Evolutionary conservation across 805 yeast species (phyloP).

Genomic region (Henningerozyma blattae): DNA sequence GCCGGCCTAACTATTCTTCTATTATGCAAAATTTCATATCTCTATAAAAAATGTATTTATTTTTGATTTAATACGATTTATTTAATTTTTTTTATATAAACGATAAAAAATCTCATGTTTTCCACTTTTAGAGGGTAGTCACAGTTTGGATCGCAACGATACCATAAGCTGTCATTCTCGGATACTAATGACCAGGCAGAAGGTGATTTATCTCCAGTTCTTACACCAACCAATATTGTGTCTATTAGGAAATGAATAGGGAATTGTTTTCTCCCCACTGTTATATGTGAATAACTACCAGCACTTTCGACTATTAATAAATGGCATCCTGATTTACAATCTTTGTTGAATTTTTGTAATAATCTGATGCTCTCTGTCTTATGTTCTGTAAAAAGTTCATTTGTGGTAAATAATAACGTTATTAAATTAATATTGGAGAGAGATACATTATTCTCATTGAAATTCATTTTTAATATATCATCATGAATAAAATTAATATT

Average conservation of each 20-base stretch:
- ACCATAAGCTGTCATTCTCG: conserved; percentile 73
- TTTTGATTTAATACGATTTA: not conserved
- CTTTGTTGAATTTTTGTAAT: conserved; percentile 37
- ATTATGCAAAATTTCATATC: not conserved
- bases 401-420: conserved; percentile 74
- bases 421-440: conserved; percentile 33
- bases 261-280: conserved; percentile 62
- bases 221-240: conserved; percentile 49
- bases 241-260: conserved; percentile 77
- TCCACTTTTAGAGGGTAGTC: conserved; percentile 62
- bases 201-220: conserved; percentile 11
- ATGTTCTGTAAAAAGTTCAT: conserved; percentile 68
- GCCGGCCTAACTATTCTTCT: not conserved
- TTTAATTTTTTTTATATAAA: conserved; percentile 47
- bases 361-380: conserved; percentile 47
- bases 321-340: conserved; percentile 45
- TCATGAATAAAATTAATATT: conserved; percentile 23
- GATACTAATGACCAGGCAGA: conserved; percentile 51
- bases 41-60: not conserved
- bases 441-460: conserved; percentile 14
- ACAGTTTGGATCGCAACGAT: conserved; percentile 41
- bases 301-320: conserved; percentile 77
- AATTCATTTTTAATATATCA: conserved; percentile 27
- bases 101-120: conserved; percentile 78
- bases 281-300: conserved; percentile 75